Percentiles rank a stretch among this genome's conserved stretches.
Evolutionary conservation across 169 alveolate genomes (phyloP).

Genomic region (Plasmodium yoelii): DNA sequence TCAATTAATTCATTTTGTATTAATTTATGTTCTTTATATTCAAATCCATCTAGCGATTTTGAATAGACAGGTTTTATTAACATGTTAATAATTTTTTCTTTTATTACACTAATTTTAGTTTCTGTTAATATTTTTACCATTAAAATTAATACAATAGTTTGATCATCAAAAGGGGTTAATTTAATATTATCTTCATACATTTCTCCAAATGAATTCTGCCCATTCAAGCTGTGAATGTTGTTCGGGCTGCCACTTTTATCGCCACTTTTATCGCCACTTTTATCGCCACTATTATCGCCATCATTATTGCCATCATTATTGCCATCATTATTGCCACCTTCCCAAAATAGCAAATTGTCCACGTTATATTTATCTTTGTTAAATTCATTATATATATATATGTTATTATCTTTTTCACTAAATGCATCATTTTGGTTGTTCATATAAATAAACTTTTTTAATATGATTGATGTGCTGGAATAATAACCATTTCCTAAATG

Average conservation of each 20-base stretch:
- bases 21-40: conserved; percentile 23
- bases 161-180: conserved; percentile 18
- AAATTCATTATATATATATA: conserved; percentile 20
- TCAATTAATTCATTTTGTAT: conserved; percentile 28
- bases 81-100: conserved; percentile 15
- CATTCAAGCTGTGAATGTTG: not conserved
- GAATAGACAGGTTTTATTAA: conserved; percentile 47
- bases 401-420: not conserved
- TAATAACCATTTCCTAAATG: conserved; percentile 36
- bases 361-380: not conserved
- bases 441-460: conserved; percentile 32
- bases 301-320: too few relatives aligned
- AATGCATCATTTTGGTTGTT: not conserved
- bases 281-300: too few relatives aligned
- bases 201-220: not conserved
- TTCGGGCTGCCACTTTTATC: too few relatives aligned
- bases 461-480: conserved; percentile 12
- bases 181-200: not conserved
- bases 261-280: too few relatives aligned
- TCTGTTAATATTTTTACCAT: conserved; percentile 37
- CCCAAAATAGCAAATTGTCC: not conserved
- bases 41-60: conserved; percentile 47
- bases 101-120: conserved; percentile 14
- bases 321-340: too few relatives aligned
- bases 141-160: conserved; percentile 25